Evolutionary conservation across 306 rosid species (phyloP), one percentile per base, ranked within the genome.

Genomic region (Citrullus mucosospermus): DNA sequence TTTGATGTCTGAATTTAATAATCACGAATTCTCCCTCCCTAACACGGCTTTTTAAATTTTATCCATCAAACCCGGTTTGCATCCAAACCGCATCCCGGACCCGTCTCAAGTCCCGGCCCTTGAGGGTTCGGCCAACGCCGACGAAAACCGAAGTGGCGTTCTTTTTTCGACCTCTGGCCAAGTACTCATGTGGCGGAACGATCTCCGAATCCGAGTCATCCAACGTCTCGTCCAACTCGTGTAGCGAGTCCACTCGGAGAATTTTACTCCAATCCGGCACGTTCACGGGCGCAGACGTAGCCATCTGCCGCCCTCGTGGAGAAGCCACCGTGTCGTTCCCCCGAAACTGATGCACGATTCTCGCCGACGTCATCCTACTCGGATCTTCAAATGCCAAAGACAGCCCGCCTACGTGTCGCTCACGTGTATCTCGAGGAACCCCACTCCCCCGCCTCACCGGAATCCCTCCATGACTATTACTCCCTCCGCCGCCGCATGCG

Each of bases 191-290:
- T 9, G 99, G 99, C 0, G 99, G 99, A 2, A 91, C 89, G 74
- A 95, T 85, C 84, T 88, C 99, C 78, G 88, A 77, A 22, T 87
- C 93, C 44, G 79, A 80, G 2, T 88, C 93, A 13, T 85, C 89
- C 10, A 80, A 41, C 1, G 62, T 84, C 44, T 84, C 87, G 57
- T 86, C 85, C 38, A 78, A 70, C 77, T 79, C 90, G 74, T 83
- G 89, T 9, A 92, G 78, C 75, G 98, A 95, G 53, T 91, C 96
- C 0, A 88, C 92, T 43, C 91, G 97, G 82, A 91, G 97, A 70
- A 95, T 95, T 96, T 92, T 92, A 86, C 99, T 91, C 99, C 99
- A 95, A 81, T 95, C 99, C 68, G 99, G 97, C 77, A 92, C 97
- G 86, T 92, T 95, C 86, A 95, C 82, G 1, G 99, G 99, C 41